Base-by-base conservation (phyloP, 164 flowering plant species). In the Platanus orientalis region DNA sequence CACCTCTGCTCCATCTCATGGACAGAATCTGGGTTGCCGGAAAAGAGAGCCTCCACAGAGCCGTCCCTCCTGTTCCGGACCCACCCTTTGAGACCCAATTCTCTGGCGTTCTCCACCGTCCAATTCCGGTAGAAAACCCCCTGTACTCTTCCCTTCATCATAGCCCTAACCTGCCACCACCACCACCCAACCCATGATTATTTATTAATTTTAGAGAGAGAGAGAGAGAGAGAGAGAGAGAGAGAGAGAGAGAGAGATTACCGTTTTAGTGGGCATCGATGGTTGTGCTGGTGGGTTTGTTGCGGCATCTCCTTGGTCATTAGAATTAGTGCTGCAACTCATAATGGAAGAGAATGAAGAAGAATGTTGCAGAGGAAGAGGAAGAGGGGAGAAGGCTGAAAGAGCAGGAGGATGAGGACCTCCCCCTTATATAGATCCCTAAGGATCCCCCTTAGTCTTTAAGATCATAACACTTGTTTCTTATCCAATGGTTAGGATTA, bases 101-200 rank as follows among this genome's bases (percentile, higher is more conserved):
- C 76, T 4, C 51, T 73, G 3, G 96, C 97, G 71, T 89, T 94
- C 63, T 89, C 92, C 17, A 84, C 65, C 0, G 96, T 94, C 98
- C 97, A 91, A 58, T 94, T 70, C 64, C 98, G 73, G 39, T 86
- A 91, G 71, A 83, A 91, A 58, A 88, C 97, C 7, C 97, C 95
- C 71, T 90, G 96, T n/a, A 87, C 94, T 62, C 84, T 66, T 1
- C 97, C 97, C 75, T 84, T 86, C 6, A 93, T 73, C 74, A 80
- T 69, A 47, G 78, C 83, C 77, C 83, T 83, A 25, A 85, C 92
- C 96, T 92, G 80, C 77, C 71, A 32, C 27, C 57, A 23, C 42
- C 60, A 34, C 64, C 40, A 29, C 39, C 32, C 24, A 30, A 44
- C 32, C 60, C 12, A 64, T 27, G 30, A 17, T 13, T 27, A 21